phyloP scores from a whole-genome alignment of 208 protist species.

The Acanthamoeba healyi region DNA sequence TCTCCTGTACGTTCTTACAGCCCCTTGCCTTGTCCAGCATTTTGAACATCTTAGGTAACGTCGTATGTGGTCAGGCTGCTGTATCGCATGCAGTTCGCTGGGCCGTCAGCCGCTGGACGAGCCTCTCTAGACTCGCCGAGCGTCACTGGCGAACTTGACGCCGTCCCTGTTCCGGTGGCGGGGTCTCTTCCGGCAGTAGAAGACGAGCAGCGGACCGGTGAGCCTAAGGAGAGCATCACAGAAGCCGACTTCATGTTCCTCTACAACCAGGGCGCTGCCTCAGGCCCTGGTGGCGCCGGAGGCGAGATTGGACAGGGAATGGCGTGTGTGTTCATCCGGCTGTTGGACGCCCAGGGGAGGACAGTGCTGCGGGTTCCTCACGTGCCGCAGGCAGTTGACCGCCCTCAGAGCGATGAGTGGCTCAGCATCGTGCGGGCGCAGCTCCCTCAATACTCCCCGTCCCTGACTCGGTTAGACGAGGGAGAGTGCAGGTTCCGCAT shows the following conservation, averaged over 20 bases:
- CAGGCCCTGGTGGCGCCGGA: background rate
- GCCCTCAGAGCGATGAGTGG: conserved; percentile 24
- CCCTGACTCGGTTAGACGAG: background rate
- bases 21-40: background rate
- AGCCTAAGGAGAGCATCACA: background rate
- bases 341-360: background rate
- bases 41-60: too few species aligned
- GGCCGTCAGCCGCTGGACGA: background rate
- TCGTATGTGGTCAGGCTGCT: conserved; percentile 3
- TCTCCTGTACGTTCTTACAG: background rate
- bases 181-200: background rate
- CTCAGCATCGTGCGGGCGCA: conserved; percentile 17
- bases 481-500: background rate
- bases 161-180: background rate
- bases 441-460: background rate
- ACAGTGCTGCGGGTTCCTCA: conserved; percentile 26
- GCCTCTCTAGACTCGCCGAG: background rate
- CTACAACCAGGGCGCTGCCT: conserved; percentile 59
- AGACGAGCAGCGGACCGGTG: background rate
- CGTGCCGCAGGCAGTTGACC: conserved; percentile 6
- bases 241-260: conserved; percentile 71
- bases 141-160: background rate
- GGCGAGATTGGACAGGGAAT: conserved; percentile 50
- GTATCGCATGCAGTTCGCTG: conserved; percentile 57
- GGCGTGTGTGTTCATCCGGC: conserved; percentile 37